phyloP scores from a whole-genome alignment of 2,329 filamentous ascomycete genomes.

The Ceratocystis diversiconidia region DNA sequence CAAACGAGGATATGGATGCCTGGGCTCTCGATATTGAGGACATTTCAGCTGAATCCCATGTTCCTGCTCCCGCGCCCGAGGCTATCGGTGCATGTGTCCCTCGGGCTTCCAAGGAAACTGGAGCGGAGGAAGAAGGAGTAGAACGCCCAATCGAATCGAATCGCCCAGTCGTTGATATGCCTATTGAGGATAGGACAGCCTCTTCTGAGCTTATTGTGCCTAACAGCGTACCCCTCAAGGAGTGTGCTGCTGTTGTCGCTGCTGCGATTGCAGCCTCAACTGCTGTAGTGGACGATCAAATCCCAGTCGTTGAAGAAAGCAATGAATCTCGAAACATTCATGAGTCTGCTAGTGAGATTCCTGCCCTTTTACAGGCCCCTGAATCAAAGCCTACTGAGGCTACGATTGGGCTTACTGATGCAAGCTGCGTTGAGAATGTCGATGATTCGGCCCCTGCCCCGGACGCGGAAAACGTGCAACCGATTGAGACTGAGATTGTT shows the following conservation, averaged over 20 bases:
- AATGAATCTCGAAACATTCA: conserved; percentile 7
- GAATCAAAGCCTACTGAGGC: neutral
- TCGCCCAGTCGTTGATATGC: neutral
- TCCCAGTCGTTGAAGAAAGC: neutral
- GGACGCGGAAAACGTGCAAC: neutral
- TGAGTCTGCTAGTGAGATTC: neutral
- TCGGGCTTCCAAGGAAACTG: neutral
- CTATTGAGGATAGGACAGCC: conserved; percentile 2
- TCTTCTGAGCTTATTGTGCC: neutral
- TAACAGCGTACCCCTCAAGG: neutral
- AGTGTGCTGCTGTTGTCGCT: neutral
- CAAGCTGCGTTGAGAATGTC: conserved; percentile 9
- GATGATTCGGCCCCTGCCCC: conserved; percentile 5
- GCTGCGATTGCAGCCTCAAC: neutral
- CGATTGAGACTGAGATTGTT: conserved; percentile 1
- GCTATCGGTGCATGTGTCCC: neutral
- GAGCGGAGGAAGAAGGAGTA: neutral
- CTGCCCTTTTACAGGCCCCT: neutral
- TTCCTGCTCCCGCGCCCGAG: neutral
- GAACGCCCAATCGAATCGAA: neutral
- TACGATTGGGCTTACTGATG: neutral
- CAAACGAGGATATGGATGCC: conserved; percentile 13
- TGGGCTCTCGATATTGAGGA: conserved; percentile 9
- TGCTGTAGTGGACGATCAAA: neutral
- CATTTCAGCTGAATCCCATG: neutral